Base-by-base conservation (phyloP, 495 filamentous ascomycete species). In the Lepraria neglecta region DNA sequence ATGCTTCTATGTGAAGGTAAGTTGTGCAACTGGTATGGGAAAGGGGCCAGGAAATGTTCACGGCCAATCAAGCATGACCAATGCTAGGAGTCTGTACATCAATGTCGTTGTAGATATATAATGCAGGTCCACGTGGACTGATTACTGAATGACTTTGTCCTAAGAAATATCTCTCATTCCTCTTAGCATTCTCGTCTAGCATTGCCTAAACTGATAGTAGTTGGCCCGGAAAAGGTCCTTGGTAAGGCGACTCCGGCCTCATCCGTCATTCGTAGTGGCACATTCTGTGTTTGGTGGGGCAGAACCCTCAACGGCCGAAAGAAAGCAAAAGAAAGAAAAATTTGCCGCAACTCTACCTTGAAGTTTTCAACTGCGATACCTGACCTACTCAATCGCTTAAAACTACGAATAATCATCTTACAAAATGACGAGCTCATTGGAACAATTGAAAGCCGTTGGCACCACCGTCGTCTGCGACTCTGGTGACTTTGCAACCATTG, bases 381-480 rank as follows among this genome's bases (percentile, higher is more conserved):
- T 42, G 12, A 43, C n/a, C 3, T 6, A 24, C 27, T 24, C 42
- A 53, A 24, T n/a, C n/a, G 10, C 7, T 53, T 31, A 3, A 46
- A 14, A 47, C 21, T 19, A n/a, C 17, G 4, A 17, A 65, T 19
- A 30, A 35, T 15, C 3, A 10, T 12, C 6, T 12, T 6, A 38
- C 73, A 86, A 69, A 65, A 95, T 95, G 90, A 74, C 88, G 70
- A 86, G 72, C 76, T 90, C 92, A 77, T 85, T 98, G 63, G 94
- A 97, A 69, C 91, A 97, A 80, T 83, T 98, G 69, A 98, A 98
- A 82, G 86, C 88, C 76, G 78, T 88, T 72, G 95, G 94, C 84
- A 98, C 94, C 86, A 89, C 89, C 60, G 92, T 97, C 71, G 91
- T 97, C 74, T 92, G 90, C 76, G 94, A 97, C 79, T 95, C 91